phyloP scores from a whole-genome alignment of 345 rosid species.

The Aquilaria yunnanensis region DNA sequence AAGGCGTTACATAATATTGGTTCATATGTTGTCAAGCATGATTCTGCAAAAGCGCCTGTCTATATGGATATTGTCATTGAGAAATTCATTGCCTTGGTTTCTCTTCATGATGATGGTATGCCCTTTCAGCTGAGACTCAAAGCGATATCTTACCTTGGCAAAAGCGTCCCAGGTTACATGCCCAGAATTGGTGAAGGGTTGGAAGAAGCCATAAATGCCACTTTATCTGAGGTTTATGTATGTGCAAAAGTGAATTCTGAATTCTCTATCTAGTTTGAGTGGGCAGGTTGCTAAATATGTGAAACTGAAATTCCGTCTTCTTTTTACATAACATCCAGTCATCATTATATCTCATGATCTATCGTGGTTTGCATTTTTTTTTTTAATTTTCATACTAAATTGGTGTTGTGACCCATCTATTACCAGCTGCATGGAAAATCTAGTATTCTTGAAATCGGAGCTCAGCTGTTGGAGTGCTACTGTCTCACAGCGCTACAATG shows the following conservation, averaged over 20 bases:
- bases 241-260: slow-evolving; percentile 18
- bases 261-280: background rate
- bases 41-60: slow-evolving; percentile 46
- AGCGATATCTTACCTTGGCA: slow-evolving; percentile 57
- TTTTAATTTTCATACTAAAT: slow-evolving; percentile 1
- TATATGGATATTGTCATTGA: slow-evolving; percentile 58
- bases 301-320: no score
- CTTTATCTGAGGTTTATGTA: slow-evolving; percentile 59
- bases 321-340: no score
- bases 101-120: slow-evolving; percentile 37
- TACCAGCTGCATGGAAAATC: slow-evolving; percentile 55
- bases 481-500: slow-evolving; percentile 65
- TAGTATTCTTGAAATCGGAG: slow-evolving; percentile 33
- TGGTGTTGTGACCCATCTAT: slow-evolving; percentile 5
- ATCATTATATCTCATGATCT: no score
- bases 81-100: slow-evolving; percentile 39
- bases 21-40: slow-evolving; percentile 43
- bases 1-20: slow-evolving; percentile 71
- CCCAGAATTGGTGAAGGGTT: slow-evolving; percentile 51
- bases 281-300: background rate
- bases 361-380: background rate
- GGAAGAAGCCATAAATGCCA: slow-evolving; percentile 53
- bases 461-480: slow-evolving; percentile 71
- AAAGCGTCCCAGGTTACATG: slow-evolving; percentile 46
- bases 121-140: slow-evolving; percentile 52